Evolutionary conservation across 768 basidiomycete genomes (phyloP).

Genomic region (Leccinum uliginosum): DNA sequence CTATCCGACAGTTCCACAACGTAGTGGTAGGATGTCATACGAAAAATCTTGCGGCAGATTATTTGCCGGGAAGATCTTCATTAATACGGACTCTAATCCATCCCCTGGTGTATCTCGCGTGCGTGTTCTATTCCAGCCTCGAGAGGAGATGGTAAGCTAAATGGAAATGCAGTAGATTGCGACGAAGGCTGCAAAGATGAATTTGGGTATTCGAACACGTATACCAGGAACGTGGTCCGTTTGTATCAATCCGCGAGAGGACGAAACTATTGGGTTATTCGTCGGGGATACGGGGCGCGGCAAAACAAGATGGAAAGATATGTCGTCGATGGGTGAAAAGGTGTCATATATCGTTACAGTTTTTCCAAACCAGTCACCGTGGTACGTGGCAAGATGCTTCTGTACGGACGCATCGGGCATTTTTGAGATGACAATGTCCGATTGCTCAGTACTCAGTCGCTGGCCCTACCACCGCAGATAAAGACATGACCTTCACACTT

Average conservation of each 20-base stretch:
- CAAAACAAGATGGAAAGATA: conserved; percentile 76
- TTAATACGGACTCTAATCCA: conserved; percentile 84
- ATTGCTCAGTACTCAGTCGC: too few relatives aligned
- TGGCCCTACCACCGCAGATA: too few relatives aligned
- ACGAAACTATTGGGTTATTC: conserved; percentile 81
- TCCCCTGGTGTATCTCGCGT: conserved; percentile 79
- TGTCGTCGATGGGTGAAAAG: too few relatives aligned
- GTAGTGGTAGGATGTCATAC: conserved; percentile 51
- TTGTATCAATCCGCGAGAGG: conserved; percentile 73
- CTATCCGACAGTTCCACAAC: conserved; percentile 64
- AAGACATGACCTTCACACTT: too few relatives aligned
- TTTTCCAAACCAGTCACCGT: too few relatives aligned
- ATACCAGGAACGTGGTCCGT: conserved; percentile 82
- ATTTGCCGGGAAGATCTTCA: conserved; percentile 51
- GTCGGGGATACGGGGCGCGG: conserved; percentile 77
- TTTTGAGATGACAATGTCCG: too few relatives aligned
- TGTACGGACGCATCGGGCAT: too few relatives aligned
- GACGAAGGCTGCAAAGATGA: conserved; percentile 51
- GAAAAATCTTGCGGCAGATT: conserved; percentile 45
- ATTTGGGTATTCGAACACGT: conserved; percentile 66
- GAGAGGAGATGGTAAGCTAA: conserved; percentile 4
- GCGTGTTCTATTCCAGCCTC: conserved; percentile 22
- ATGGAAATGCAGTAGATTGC: conserved; percentile 51
- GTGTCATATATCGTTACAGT: too few relatives aligned
- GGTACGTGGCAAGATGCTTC: too few relatives aligned